phyloP scores from a whole-genome alignment of 2,329 filamentous ascomycete species.

The Metarhizium rileyi region DNA sequence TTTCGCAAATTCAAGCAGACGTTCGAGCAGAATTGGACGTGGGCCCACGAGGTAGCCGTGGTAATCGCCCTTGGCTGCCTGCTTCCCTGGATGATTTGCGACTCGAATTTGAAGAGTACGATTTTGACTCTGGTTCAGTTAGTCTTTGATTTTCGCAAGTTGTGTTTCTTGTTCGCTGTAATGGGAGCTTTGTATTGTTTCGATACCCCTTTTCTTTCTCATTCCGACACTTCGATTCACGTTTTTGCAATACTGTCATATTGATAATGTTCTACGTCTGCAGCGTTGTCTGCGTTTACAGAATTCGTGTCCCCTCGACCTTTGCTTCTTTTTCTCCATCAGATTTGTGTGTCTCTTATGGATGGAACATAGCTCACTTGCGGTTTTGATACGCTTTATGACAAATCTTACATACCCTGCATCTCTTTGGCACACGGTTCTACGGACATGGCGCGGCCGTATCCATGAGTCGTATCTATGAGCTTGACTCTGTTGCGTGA shows the following conservation, averaged over 20 bases:
- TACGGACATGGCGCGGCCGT: neutral
- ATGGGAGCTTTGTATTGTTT: neutral
- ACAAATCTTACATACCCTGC: constrained; percentile 16
- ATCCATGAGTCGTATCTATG: neutral
- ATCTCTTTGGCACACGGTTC: constrained; percentile 16
- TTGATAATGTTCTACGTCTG: neutral
- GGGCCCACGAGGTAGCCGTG: constrained; percentile 19
- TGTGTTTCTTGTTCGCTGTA: neutral
- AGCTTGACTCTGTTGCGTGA: neutral
- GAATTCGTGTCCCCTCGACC: no score
- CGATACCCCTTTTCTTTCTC: neutral
- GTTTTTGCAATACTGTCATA: neutral
- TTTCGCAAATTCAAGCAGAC: constrained; percentile 78
- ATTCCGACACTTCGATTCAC: neutral
- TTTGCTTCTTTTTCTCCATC: no score
- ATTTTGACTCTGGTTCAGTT: constrained; percentile 7
- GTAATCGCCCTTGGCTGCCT: constrained; percentile 9
- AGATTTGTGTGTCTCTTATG: neutral
- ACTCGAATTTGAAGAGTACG: constrained; percentile 20
- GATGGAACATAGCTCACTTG: neutral
- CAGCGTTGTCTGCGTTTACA: no score
- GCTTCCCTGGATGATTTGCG: constrained; percentile 13
- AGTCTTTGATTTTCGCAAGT: neutral
- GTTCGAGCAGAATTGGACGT: constrained; percentile 46
- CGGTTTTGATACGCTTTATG: neutral